Conservation (phyloP, 129 eudicot species). For the Smallanthus sonchifolius region DNA sequence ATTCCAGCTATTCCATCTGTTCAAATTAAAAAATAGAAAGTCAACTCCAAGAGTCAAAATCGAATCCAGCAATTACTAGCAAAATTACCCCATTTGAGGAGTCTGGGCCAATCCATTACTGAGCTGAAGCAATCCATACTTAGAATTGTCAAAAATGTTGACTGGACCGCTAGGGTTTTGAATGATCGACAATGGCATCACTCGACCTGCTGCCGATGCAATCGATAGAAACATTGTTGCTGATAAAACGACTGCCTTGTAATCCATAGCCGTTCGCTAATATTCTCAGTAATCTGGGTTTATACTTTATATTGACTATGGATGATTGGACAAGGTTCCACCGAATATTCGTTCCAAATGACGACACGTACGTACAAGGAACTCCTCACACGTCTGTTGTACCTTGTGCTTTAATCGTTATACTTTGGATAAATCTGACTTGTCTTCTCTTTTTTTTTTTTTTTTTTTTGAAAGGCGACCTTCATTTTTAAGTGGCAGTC, state of each 20-base stretch:
- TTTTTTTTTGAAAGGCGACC: too few species aligned
- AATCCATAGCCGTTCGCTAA: conserved; percentile 11
- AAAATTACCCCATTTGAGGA: conserved; percentile 86
- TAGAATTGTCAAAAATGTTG: conserved; percentile 61
- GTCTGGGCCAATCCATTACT: conserved; percentile 75
- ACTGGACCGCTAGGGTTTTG: conserved; percentile 5
- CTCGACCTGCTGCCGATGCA: conserved; percentile 31
- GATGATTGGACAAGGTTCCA: too few species aligned
- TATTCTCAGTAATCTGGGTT: too few species aligned
- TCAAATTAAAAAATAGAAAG: conserved; percentile 10
- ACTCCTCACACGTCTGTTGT: conserved; percentile 1
- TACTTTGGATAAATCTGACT: conserved; percentile 13
- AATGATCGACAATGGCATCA: conserved; percentile 26
- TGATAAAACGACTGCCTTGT: neutral
- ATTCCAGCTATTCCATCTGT: conserved; percentile 99
- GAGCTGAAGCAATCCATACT: conserved; percentile 59
- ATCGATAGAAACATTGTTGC: conserved; percentile 27
- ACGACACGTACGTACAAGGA: too few species aligned
- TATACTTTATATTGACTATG: too few species aligned
- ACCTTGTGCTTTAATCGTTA: neutral
- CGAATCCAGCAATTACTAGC: neutral
- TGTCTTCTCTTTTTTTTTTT: too few species aligned
- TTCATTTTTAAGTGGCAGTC: too few species aligned
- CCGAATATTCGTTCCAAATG: too few species aligned
- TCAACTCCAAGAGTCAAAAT: conserved; percentile 9